Conservation (phyloP, 106 monocot species). For the Ottelia alismoides region DNA sequence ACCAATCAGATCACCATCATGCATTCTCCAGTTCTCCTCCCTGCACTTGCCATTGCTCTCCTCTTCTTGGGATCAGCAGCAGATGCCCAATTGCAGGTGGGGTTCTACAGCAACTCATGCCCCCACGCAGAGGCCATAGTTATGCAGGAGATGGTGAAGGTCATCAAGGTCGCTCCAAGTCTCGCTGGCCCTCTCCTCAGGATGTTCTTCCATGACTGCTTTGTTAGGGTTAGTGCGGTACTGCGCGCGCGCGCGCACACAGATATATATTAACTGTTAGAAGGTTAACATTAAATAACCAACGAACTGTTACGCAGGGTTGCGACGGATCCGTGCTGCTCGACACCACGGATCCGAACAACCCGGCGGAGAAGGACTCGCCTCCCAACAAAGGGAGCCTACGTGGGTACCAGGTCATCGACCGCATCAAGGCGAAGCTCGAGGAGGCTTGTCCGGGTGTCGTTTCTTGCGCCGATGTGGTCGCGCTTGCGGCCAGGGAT, state of each 20-base stretch:
- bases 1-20: neutral
- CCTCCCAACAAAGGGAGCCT: slow-evolving; percentile 25
- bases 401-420: slow-evolving; percentile 32
- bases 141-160: slow-evolving; percentile 16
- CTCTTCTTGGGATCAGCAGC: neutral
- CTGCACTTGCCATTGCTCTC: neutral
- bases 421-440: slow-evolving; percentile 28
- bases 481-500: slow-evolving; percentile 40
- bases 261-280: too few relatives aligned
- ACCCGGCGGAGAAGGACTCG: slow-evolving; percentile 33
- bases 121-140: slow-evolving; percentile 47
- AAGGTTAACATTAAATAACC: too few relatives aligned
- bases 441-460: slow-evolving; percentile 33
- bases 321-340: slow-evolving; percentile 48
- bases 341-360: slow-evolving; percentile 15
- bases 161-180: slow-evolving; percentile 25
- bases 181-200: slow-evolving; percentile 55
- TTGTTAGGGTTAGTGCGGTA: slow-evolving; percentile 52
- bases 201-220: slow-evolving; percentile 73
- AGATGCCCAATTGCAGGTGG: slow-evolving; percentile 18
- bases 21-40: neutral
- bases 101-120: slow-evolving; percentile 45
- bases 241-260: too few relatives aligned
- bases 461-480: slow-evolving; percentile 46
- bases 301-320: slow-evolving; percentile 24